Evolutionary conservation across 192 early-diverging fungal species (phyloP).

Genomic region (Phycomyces blakesleeanus): DNA sequence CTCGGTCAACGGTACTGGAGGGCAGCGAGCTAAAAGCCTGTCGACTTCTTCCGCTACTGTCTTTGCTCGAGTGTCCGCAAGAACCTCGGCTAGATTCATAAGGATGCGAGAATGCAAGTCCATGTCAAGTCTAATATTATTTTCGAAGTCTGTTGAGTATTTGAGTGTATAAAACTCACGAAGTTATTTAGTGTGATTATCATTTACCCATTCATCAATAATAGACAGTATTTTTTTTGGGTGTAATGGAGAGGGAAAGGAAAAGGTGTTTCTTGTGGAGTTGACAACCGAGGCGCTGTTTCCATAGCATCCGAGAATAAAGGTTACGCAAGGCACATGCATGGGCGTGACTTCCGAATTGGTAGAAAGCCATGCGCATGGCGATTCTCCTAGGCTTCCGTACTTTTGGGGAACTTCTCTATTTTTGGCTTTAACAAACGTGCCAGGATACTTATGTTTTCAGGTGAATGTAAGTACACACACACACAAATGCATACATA

Average conservation of each 20-base stretch:
- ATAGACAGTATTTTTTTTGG: not conserved
- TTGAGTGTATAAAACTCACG: too few species aligned
- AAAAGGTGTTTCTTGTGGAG: too few species aligned
- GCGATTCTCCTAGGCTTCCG: too few species aligned
- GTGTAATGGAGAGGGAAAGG: too few species aligned
- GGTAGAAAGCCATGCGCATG: too few species aligned
- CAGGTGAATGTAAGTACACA: too few species aligned
- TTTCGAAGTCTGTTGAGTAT: too few species aligned
- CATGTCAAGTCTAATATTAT: conserved; percentile 45
- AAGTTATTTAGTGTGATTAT: not conserved
- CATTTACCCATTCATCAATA: not conserved
- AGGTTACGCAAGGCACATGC: not conserved
- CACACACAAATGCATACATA: too few species aligned
- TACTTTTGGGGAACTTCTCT: too few species aligned
- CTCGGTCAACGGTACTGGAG: conserved; percentile 23
- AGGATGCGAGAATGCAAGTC: conserved; percentile 54
- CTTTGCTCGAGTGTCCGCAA: conserved; percentile 42
- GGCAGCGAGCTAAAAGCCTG: conserved; percentile 39
- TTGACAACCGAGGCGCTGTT: not conserved
- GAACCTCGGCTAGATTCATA: conserved; percentile 46
- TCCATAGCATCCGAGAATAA: not conserved
- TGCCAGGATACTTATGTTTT: too few species aligned
- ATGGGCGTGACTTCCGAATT: not conserved
- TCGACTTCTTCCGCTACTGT: conserved; percentile 41
- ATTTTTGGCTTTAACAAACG: too few species aligned